Evolutionary conservation across 208 protist species (phyloP).

Genomic region (Endotrypanum monterogeii): DNA sequence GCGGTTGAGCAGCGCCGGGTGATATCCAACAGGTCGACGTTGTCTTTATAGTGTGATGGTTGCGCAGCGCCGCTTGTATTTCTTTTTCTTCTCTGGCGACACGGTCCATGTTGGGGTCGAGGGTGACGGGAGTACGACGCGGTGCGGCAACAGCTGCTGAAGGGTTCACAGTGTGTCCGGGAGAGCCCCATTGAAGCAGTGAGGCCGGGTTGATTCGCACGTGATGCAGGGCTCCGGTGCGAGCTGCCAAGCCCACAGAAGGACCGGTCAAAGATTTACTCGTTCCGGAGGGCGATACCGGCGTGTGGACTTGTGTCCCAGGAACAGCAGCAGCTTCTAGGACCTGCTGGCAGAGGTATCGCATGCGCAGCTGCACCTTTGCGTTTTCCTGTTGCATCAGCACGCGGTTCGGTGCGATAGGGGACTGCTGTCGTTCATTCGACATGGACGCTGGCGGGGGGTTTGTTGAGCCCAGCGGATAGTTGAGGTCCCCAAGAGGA

Average conservation of each 20-base stretch:
- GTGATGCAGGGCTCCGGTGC: conserved; percentile 4
- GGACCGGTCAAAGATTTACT: neutral
- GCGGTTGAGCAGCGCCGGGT: neutral
- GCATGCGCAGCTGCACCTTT: conserved; percentile 17
- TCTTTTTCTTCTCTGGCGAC: conserved; percentile 21
- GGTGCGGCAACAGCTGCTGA: conserved; percentile 7
- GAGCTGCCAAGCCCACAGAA: neutral
- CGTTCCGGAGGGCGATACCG: neutral
- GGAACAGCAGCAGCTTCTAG: conserved; percentile 20
- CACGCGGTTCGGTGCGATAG: neutral
- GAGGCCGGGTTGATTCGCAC: conserved; percentile 15
- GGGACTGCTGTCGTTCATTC: neutral
- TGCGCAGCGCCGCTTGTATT: neutral
- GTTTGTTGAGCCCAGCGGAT: neutral
- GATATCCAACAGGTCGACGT: neutral
- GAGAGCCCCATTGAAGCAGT: conserved; percentile 10
- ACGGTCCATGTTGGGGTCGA: conserved; percentile 18
- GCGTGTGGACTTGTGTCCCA: conserved; percentile 8
- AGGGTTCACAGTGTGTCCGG: neutral
- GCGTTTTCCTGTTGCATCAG: neutral
- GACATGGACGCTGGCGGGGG: neutral
- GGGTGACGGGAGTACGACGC: conserved; percentile 29
- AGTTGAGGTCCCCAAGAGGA: neutral
- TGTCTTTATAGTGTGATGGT: neutral
- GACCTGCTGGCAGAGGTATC: conserved; percentile 24